Percentiles rank a stretch among this genome's conserved stretches.
phyloP scores from a whole-genome alignment of 106 monocot species.

The Apostasia shenzhenica region DNA sequence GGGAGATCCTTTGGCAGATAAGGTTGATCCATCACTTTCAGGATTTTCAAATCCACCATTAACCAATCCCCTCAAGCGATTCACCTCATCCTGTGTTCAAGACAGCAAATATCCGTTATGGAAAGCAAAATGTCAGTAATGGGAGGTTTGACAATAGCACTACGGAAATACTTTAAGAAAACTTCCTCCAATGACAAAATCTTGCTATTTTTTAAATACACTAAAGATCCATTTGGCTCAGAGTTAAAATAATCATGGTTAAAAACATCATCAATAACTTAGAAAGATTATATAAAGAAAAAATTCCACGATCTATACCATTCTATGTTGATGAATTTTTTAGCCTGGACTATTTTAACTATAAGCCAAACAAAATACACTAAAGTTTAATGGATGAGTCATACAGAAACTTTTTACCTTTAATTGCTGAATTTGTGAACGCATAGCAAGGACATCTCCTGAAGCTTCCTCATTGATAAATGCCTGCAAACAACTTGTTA shows the following conservation, averaged over 20 bases:
- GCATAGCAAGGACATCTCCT: slow-evolving; percentile 79
- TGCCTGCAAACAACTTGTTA: slow-evolving; percentile 32
- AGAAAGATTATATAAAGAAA: too few relatives aligned
- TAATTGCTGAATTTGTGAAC: slow-evolving; percentile 77
- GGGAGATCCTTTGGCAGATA: slow-evolving; percentile 40
- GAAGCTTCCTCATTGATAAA: slow-evolving; percentile 95
- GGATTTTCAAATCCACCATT: slow-evolving; percentile 24
- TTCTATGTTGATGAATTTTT: too few relatives aligned
- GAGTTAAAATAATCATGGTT: too few relatives aligned
- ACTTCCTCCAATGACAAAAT: background rate
- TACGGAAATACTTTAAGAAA: background rate
- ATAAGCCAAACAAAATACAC: too few relatives aligned
- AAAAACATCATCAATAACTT: too few relatives aligned
- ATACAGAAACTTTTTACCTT: slow-evolving; percentile 41
- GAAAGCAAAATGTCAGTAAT: background rate
- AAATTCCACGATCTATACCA: too few relatives aligned
- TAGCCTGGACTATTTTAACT: too few relatives aligned
- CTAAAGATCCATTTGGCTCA: too few relatives aligned
- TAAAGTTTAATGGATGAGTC: too few relatives aligned
- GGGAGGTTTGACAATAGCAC: background rate
- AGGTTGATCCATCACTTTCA: slow-evolving; percentile 24
- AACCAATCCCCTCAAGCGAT: slow-evolving; percentile 45
- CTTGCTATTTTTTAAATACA: too few relatives aligned
- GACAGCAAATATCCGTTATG: background rate
- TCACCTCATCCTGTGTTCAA: slow-evolving; percentile 71